Conservation (phyloP, 2,329 filamentous ascomycete genomes). For the Microcyclospora pomicola region DNA sequence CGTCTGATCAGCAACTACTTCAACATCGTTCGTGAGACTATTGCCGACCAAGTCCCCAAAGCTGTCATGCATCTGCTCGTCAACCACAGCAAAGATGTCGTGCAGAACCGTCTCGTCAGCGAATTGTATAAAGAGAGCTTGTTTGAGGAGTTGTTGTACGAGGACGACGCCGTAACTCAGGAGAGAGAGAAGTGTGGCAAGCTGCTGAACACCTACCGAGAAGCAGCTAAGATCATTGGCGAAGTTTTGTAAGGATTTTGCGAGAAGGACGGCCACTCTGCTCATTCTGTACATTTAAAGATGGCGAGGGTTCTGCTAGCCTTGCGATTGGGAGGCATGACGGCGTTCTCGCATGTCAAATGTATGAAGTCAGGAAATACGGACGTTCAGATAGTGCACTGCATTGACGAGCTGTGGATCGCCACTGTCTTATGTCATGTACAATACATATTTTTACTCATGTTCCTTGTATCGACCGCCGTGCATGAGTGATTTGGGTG, state of each 20-base stretch:
- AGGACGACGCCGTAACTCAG: constrained; percentile 93
- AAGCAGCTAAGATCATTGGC: constrained; percentile 95
- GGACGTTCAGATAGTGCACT: too few relatives aligned
- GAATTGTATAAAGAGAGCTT: constrained; percentile 85
- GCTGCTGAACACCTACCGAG: constrained; percentile 84
- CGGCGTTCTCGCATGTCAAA: too few relatives aligned
- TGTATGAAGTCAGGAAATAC: too few relatives aligned
- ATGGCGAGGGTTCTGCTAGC: too few relatives aligned
- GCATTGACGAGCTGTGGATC: too few relatives aligned
- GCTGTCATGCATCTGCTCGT: constrained; percentile 97
- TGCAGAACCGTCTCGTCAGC: constrained; percentile 91
- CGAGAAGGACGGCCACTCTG: too few relatives aligned
- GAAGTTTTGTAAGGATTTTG: constrained; percentile 58
- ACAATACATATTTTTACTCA: too few relatives aligned
- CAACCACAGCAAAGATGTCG: constrained; percentile 95
- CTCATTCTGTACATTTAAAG: too few relatives aligned
- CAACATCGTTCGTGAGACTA: constrained; percentile 97
- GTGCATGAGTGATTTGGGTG: too few relatives aligned
- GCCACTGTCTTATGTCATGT: too few relatives aligned
- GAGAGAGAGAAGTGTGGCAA: constrained; percentile 98
- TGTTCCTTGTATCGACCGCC: too few relatives aligned
- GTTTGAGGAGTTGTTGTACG: constrained; percentile 88
- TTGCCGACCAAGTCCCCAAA: constrained; percentile 95
- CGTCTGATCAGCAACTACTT: constrained; percentile 97
- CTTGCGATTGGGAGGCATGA: too few relatives aligned